Evolutionary conservation across 2,329 filamentous ascomycete species (phyloP), one percentile per base, ranked within the genome.

Genomic region (Monosporascus sp.): DNA sequence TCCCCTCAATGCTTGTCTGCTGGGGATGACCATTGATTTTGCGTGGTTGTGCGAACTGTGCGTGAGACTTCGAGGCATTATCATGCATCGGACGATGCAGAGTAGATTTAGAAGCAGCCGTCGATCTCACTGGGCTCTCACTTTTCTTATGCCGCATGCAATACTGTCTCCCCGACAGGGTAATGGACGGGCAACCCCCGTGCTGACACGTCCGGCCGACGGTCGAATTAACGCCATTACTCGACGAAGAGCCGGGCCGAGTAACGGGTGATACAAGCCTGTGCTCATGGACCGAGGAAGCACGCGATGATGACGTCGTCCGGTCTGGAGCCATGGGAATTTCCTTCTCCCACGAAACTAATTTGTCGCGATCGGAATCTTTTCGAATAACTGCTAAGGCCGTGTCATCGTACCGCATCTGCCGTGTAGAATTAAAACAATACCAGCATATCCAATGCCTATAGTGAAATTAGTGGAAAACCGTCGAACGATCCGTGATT

Each of bases 381-480:
- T 41, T 41, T 20, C 38, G 39, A 20, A 14, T 6, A 20, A 44
- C 50, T 57, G 56, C 52, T 48, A 54, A 45, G 58, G 51, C 50
- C 59, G 57, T 55, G 56, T 60, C 55, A 63, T 66, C 58, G 61
- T 65, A 60, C 59, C 53, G 50, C 53, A 45, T 49, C 58, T 54
- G 49, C 48, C 50, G 51, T 50, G 49, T 38, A 43, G 20, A 48
- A 57, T 50, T 43, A 52, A 57, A 50, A 55, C 52, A 43, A 27
- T n/a, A 43, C 55, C 31, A 55, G 52, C 27, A 50, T 53, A 37
- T 57, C 46, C 45, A 54, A 50, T 44, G 18, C 20, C 49, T 15
- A 48, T n/a, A 50, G 46, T 9, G 4, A 45, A 52, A 18, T 45
- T 31, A 52, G 22, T 43, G 7, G 5, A 41, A 4, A 14, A 35